Evolutionary conservation across 2,329 filamentous ascomycete species (phyloP), one percentile per base, ranked within the genome.

Genomic region (Cladorrhinum sp.): DNA sequence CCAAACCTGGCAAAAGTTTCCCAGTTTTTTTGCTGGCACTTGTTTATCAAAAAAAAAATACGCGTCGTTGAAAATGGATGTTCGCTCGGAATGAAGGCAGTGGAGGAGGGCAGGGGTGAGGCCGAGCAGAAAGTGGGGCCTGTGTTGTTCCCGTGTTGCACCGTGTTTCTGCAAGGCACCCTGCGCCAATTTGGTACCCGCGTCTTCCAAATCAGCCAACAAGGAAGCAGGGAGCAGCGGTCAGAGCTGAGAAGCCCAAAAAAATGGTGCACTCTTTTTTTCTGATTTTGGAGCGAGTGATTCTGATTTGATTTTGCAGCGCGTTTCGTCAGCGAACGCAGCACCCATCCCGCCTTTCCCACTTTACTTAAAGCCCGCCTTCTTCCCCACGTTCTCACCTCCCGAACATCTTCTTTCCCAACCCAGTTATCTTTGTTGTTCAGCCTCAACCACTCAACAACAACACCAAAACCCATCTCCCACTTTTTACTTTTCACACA

Each of bases 391-490:
- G 65, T 68, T 68, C 57, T 58, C 50, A 55, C 61, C 51, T 55
- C 59, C 62, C 59, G 32, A 58, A 52, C 48, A 58, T 45, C 25
- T 53, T 57, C 29, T 24, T 48, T 52, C 25, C 41, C 57, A 57
- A 29, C 50, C 55, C 61, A 29, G 29, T 36, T 55, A 56, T 54
- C 54, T 57, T 24, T 62, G 41, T 62, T 66, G 65, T 62, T 66
- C 64, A 69, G 62, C 67, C 65, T 65, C 62, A 65, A 36, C 57
- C 24, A 52, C 69, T 69, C 73, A 70, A 72, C 67, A 65, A 63
- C 69, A 72, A 36, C 58, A 22, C 50, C 73, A 70, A 72, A 66
- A 65, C 70, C 72, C 66, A 68, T 66, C 67, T 66, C 65, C 41
- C 16, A 45, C 41, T 18, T 45, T 45, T 45, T 22, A 18, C 3